phyloP scores from a whole-genome alignment of 306 rosid genomes.

The Rosa chinensis region DNA sequence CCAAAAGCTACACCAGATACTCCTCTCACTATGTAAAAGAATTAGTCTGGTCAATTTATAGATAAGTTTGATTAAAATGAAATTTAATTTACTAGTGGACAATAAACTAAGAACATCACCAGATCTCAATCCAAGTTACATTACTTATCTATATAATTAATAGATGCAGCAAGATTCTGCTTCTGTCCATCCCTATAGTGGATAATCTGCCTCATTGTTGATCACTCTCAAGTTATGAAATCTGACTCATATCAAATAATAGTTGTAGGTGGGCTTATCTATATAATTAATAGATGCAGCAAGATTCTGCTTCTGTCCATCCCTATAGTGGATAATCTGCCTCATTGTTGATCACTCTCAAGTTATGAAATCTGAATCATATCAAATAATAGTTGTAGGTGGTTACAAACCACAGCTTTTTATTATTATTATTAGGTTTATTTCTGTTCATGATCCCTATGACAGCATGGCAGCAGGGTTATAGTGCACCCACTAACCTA shows the following conservation, averaged over 20 bases:
- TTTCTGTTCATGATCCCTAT: neutral
- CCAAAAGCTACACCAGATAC: neutral
- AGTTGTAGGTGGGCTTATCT: neutral
- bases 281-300: neutral
- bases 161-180: neutral
- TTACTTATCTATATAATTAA: neutral
- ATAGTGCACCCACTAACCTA: neutral
- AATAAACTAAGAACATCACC: constrained; percentile 13
- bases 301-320: constrained; percentile 5
- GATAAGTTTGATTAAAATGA: neutral
- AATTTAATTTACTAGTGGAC: constrained; percentile 1
- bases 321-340: constrained; percentile 9
- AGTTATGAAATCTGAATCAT: constrained; percentile 4
- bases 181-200: constrained; percentile 4
- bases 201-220: constrained; percentile 12
- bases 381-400: neutral
- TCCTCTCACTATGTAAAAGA: neutral
- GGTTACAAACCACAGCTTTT: neutral
- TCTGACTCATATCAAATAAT: neutral
- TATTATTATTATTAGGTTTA: neutral
- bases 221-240: constrained; percentile 5
- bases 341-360: neutral
- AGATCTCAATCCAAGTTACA: constrained; percentile 3
- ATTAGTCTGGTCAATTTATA: neutral
- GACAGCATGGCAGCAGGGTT: constrained; percentile 6